Conservation (phyloP, 192 early-diverging fungal genomes). For the Gamsiella multidivaricata region DNA sequence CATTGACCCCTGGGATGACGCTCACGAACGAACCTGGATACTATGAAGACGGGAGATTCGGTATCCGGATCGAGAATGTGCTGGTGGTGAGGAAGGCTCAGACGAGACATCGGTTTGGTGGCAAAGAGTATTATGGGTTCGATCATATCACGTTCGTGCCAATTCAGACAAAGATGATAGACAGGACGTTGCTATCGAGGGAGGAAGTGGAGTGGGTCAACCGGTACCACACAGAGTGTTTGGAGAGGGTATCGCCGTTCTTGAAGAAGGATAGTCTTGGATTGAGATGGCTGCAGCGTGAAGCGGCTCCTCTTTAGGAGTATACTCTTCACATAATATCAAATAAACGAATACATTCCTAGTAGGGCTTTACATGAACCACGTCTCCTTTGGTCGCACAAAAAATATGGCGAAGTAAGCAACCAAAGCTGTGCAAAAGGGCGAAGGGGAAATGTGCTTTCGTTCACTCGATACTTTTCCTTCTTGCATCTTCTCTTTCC, state of each 20-base stretch:
- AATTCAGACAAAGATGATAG: constrained; percentile 86
- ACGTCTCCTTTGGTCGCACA: too few species aligned
- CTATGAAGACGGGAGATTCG: constrained; percentile 95
- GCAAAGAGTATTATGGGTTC: constrained; percentile 85
- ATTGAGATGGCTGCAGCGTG: constrained; percentile 82
- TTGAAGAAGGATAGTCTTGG: constrained; percentile 72
- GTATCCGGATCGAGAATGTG: constrained; percentile 97
- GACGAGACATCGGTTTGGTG: constrained; percentile 85
- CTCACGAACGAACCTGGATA: constrained; percentile 98
- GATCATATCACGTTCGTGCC: constrained; percentile 93
- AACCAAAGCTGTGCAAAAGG: too few species aligned
- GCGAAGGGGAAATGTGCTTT: too few species aligned
- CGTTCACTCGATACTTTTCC: too few species aligned
- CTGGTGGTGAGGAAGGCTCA: constrained; percentile 78
- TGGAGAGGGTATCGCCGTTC: constrained; percentile 80
- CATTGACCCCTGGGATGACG: constrained; percentile 90
- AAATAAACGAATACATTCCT: too few species aligned
- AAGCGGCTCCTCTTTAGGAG: constrained; percentile 70
- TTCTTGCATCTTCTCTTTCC: too few species aligned
- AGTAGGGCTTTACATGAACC: too few species aligned
- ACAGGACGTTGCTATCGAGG: constrained; percentile 70
- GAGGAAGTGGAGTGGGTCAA: constrained; percentile 90
- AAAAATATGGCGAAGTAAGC: too few species aligned
- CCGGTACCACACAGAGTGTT: constrained; percentile 79
- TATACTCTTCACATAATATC: too few species aligned